A percentile compares a stretch with the other conserved stretches of the same genome.
Evolutionary conservation across 2,329 filamentous ascomycete species (phyloP).

Genomic region (Mycosphaerella arachidis): DNA sequence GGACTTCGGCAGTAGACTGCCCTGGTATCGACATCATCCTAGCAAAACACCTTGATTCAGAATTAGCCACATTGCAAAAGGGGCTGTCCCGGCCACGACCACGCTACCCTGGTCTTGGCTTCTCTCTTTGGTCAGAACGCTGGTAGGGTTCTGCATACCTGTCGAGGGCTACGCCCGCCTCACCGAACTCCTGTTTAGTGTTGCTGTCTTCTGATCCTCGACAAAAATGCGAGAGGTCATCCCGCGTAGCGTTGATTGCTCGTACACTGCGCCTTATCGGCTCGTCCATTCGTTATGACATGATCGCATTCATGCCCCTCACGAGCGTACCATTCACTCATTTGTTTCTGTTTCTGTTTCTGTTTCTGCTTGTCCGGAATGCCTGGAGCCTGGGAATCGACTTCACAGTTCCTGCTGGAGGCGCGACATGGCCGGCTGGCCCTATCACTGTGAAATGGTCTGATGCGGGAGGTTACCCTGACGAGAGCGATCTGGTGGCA

Average conservation of each 20-base stretch:
- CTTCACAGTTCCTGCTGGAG: slow-evolving; percentile 16
- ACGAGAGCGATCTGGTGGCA: slow-evolving; percentile 14
- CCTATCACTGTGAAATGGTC: slow-evolving; percentile 17
- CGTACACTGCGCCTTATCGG: neutral
- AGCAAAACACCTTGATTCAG: too few relatives aligned
- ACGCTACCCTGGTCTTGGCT: neutral
- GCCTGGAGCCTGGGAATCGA: slow-evolving; percentile 13
- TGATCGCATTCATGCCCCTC: slow-evolving; percentile 6
- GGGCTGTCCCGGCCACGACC: too few relatives aligned
- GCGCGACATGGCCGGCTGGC: slow-evolving; percentile 18
- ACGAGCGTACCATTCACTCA: slow-evolving; percentile 9
- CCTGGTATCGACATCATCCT: too few relatives aligned
- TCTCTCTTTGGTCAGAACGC: neutral
- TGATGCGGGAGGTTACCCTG: slow-evolving; percentile 17
- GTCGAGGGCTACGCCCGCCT: neutral
- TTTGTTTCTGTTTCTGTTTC: slow-evolving; percentile 11
- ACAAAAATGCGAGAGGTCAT: slow-evolving; percentile 1
- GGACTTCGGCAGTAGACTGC: too few relatives aligned
- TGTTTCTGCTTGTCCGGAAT: slow-evolving; percentile 11
- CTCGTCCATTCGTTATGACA: slow-evolving; percentile 4
- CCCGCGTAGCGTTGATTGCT: neutral
- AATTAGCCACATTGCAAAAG: too few relatives aligned
- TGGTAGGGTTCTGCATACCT: neutral
- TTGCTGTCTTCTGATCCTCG: neutral
- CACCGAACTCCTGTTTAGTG: neutral